A percentile compares a stretch with the other conserved stretches of the same genome.
These are phyloP conservation scores for Vitis vinifera DNA, from an alignment of 164 flowering plant genomes.

Conservation along the genomic window DNA sequence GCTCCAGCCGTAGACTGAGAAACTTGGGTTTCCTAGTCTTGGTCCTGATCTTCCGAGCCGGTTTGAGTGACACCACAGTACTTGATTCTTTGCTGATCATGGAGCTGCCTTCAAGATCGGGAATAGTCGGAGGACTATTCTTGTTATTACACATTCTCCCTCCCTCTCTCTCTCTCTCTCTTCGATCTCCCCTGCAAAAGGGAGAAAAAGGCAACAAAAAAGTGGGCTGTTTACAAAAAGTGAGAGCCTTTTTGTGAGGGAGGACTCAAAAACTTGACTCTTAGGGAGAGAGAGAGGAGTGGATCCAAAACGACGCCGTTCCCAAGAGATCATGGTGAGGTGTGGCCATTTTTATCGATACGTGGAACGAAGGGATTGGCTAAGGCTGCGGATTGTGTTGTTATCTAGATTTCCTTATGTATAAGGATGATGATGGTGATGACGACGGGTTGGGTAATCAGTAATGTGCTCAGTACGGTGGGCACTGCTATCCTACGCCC, in stretches of 20 bases:
- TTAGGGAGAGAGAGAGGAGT: neutral
- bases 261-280: no score
- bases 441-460: neutral
- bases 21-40: constrained; percentile 54
- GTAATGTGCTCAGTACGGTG: neutral
- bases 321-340: constrained; percentile 14
- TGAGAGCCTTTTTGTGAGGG: no score
- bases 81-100: neutral
- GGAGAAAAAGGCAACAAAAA: neutral
- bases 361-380: constrained; percentile 36
- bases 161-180: neutral
- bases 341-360: constrained; percentile 19
- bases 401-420: constrained; percentile 39
- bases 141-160: constrained; percentile 14
- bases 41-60: constrained; percentile 37
- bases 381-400: constrained; percentile 21
- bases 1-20: constrained; percentile 39
- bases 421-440: neutral
- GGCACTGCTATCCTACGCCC: no score
- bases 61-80: neutral
- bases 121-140: neutral
- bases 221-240: neutral
- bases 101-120: neutral
- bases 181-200: neutral
- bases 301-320: neutral